These are phyloP conservation scores for Naegleria gruberi DNA, from an alignment of 208 protist species.

Conservation along the genomic window DNA sequence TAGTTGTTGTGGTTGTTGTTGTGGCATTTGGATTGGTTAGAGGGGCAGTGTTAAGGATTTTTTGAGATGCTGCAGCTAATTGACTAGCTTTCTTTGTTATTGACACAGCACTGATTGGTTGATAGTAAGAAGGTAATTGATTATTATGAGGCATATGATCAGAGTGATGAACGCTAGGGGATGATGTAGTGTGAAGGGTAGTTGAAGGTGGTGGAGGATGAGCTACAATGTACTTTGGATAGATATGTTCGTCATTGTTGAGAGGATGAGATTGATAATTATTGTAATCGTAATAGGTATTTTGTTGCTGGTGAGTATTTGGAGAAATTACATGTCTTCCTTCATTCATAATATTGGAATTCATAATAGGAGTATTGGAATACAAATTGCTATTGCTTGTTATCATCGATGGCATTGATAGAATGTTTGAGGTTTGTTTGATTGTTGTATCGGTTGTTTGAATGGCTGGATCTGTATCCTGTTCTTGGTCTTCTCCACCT, in stretches of 20 bases:
- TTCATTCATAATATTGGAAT: neutral
- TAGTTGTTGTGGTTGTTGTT: neutral
- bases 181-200: too few species aligned
- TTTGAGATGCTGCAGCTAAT: neutral
- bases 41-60: neutral
- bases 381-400: neutral
- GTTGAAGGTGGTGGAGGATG: neutral
- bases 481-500: neutral
- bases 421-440: too few species aligned
- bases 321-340: neutral
- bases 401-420: too few species aligned
- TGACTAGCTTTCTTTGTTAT: neutral
- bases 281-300: neutral
- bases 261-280: neutral
- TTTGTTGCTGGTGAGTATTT: neutral
- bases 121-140: neutral
- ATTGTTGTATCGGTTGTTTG: neutral
- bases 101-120: neutral
- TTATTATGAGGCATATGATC: neutral
- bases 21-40: neutral
- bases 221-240: neutral
- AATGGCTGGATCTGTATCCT: neutral
- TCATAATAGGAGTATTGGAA: neutral
- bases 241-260: neutral
- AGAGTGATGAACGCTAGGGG: neutral